A percentile compares a stretch with the other conserved stretches of the same genome.
These are phyloP conservation scores for Colletotrichum sp. DNA, from an alignment of 2,329 filamentous ascomycete genomes.

Conservation along the genomic window DNA sequence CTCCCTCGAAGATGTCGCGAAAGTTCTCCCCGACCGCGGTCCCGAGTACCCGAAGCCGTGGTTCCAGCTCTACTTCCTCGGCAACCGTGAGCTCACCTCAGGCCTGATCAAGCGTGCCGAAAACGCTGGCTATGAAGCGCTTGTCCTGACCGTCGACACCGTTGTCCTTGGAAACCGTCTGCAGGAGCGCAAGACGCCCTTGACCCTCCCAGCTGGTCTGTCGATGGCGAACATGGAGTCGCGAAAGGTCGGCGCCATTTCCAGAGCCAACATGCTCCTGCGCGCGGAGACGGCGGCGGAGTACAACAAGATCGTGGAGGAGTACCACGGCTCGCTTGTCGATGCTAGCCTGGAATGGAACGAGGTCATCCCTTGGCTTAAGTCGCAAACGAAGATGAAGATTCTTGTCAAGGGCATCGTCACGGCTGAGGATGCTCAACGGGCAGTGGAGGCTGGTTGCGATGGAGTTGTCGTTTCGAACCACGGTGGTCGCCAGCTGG, in stretches of 20 bases:
- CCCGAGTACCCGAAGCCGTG: slow-evolving; percentile 22
- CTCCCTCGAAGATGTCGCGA: slow-evolving; percentile 31
- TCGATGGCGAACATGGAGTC: slow-evolving; percentile 25
- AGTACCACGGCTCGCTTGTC: slow-evolving; percentile 11
- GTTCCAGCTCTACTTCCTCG: slow-evolving; percentile 29
- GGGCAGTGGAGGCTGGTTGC: slow-evolving; percentile 22
- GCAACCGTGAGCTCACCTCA: slow-evolving; percentile 23
- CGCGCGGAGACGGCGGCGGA: slow-evolving; percentile 16
- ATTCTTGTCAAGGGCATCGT: slow-evolving; percentile 28
- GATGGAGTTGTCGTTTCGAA: slow-evolving; percentile 26
- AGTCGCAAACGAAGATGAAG: slow-evolving; percentile 27
- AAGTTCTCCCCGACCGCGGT: slow-evolving; percentile 8
- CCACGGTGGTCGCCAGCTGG: slow-evolving; percentile 25
- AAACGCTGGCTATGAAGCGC: slow-evolving; percentile 30
- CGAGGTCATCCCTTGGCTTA: slow-evolving; percentile 25
- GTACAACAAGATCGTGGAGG: slow-evolving; percentile 3
- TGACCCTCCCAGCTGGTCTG: slow-evolving; percentile 25
- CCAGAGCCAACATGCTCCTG: slow-evolving; percentile 24
- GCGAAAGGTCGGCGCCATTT: background rate
- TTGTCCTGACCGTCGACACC: slow-evolving; percentile 34
- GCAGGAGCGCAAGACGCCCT: slow-evolving; percentile 29
- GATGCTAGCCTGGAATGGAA: slow-evolving; percentile 27
- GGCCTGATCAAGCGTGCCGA: slow-evolving; percentile 29
- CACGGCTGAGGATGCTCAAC: slow-evolving; percentile 24
- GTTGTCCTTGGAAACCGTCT: slow-evolving; percentile 33